Percentiles rank a stretch among this genome's conserved stretches.
Conservation (phyloP, 495 filamentous ascomycete genomes). For the Tuber indicum region DNA sequence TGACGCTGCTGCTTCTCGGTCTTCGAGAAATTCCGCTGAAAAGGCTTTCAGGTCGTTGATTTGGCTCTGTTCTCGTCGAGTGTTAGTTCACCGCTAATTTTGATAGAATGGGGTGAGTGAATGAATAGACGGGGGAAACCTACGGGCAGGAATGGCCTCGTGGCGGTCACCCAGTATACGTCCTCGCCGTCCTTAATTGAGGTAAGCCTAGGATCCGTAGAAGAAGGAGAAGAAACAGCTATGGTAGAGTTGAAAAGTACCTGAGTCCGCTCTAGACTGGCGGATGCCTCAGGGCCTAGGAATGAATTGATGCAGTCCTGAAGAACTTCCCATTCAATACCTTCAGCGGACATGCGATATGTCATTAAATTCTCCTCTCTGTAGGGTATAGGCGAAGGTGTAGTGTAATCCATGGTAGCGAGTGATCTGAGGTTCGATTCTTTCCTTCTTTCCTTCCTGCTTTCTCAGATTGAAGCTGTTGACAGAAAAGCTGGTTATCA, state of each 20-base stretch:
- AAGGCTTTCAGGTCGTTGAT: slow-evolving; percentile 22
- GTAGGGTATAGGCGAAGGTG: neutral
- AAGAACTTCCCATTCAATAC: slow-evolving; percentile 23
- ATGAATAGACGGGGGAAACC: no score
- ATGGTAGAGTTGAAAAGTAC: slow-evolving; percentile 6
- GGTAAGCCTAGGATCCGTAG: slow-evolving; percentile 4
- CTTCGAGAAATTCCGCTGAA: slow-evolving; percentile 16
- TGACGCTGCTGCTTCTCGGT: neutral
- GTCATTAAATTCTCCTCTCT: slow-evolving; percentile 15
- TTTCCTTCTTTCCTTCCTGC: neutral
- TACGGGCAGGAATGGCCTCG: slow-evolving; percentile 19
- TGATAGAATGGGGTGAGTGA: neutral
- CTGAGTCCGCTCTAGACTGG: slow-evolving; percentile 11
- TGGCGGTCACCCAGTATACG: slow-evolving; percentile 14
- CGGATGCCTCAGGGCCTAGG: slow-evolving; percentile 22
- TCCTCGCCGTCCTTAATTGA: slow-evolving; percentile 6
- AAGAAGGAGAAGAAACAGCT: neutral
- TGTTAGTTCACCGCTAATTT: neutral
- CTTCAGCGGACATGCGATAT: slow-evolving; percentile 17
- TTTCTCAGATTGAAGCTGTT: neutral
- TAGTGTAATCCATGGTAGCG: neutral
- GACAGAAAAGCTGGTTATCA: neutral
- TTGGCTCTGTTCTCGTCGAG: slow-evolving; percentile 12
- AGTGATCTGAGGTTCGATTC: neutral
- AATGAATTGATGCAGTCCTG: slow-evolving; percentile 20